Percentiles rank a stretch among this genome's conserved stretches.
Evolutionary conservation across 257 asterid species (phyloP).

Genomic region (Solanum ahanhuiri): DNA sequence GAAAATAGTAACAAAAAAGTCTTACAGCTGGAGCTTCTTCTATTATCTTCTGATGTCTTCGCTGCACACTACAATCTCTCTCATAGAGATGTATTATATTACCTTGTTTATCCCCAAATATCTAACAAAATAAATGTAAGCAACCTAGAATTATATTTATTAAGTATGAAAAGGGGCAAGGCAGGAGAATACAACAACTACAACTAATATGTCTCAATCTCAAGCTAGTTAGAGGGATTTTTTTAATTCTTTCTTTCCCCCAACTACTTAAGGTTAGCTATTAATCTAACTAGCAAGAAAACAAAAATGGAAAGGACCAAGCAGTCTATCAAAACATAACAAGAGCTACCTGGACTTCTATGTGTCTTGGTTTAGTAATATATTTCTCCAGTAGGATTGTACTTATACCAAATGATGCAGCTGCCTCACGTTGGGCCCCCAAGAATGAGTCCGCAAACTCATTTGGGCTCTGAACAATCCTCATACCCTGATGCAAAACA

Average conservation of each 20-base stretch:
- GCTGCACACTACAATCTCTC: slow-evolving; percentile 97
- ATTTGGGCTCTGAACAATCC: slow-evolving; percentile 71
- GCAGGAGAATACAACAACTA: neutral
- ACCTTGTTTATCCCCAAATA: slow-evolving; percentile 89
- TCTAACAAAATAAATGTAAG: slow-evolving; percentile 27
- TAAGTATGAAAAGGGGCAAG: neutral
- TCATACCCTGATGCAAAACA: slow-evolving; percentile 69
- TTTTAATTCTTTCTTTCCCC: neutral
- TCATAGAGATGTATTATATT: slow-evolving; percentile 82
- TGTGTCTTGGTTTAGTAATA: slow-evolving; percentile 90
- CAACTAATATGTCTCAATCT: neutral
- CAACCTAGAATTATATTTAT: neutral
- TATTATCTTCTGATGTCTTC: slow-evolving; percentile 98
- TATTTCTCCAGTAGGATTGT: slow-evolving; percentile 91
- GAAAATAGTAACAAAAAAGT: neutral
- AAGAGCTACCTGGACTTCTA: slow-evolving; percentile 88
- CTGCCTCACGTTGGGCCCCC: slow-evolving; percentile 99
- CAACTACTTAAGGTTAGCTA: neutral
- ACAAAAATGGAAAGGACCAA: neutral
- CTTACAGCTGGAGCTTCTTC: slow-evolving; percentile 99
- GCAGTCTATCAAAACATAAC: slow-evolving; percentile 5
- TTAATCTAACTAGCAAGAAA: neutral
- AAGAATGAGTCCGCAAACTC: slow-evolving; percentile 81
- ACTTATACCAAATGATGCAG: slow-evolving; percentile 92
- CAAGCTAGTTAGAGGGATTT: neutral